These are phyloP conservation scores for Candolleomyces efflorescens DNA, from an alignment of 768 basidiomycete species.

Conservation along the genomic window DNA sequence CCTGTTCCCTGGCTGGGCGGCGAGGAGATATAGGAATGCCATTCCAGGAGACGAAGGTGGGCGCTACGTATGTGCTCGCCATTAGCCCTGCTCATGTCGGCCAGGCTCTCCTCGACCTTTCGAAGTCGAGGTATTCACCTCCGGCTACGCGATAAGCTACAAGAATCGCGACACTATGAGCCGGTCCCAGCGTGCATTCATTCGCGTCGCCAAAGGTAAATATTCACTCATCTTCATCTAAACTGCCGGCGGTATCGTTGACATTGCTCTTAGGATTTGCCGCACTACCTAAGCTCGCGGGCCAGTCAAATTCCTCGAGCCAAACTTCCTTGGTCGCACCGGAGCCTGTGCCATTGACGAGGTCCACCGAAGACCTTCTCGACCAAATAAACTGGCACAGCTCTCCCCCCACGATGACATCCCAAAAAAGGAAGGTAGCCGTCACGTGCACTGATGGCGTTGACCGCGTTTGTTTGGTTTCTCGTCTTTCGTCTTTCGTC, in stretches of 20 bases:
- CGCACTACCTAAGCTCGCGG: constrained; percentile 57
- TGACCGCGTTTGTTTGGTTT: too few relatives aligned
- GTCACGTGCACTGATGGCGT: too few relatives aligned
- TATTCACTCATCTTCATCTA: background rate
- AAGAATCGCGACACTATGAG: constrained; percentile 57
- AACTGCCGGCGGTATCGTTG: background rate
- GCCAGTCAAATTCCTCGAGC: background rate
- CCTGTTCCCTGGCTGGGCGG: constrained; percentile 83
- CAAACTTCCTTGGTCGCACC: constrained; percentile 24
- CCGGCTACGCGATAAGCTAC: constrained; percentile 68
- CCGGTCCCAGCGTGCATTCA: constrained; percentile 73
- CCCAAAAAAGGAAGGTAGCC: too few relatives aligned
- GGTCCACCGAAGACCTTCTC: constrained; percentile 48
- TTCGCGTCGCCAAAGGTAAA: constrained; percentile 73
- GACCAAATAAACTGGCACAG: constrained; percentile 33
- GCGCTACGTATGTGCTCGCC: background rate
- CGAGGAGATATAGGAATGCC: constrained; percentile 38
- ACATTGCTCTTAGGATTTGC: constrained; percentile 54
- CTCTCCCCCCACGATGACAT: too few relatives aligned
- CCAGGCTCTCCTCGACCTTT: constrained; percentile 39
- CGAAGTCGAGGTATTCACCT: constrained; percentile 68
- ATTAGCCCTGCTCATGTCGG: background rate
- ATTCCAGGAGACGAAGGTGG: constrained; percentile 4
- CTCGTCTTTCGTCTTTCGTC: too few relatives aligned
- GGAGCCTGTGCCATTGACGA: constrained; percentile 25